Conservation (phyloP, 768 basidiomycete genomes). For the Mycena metata region DNA sequence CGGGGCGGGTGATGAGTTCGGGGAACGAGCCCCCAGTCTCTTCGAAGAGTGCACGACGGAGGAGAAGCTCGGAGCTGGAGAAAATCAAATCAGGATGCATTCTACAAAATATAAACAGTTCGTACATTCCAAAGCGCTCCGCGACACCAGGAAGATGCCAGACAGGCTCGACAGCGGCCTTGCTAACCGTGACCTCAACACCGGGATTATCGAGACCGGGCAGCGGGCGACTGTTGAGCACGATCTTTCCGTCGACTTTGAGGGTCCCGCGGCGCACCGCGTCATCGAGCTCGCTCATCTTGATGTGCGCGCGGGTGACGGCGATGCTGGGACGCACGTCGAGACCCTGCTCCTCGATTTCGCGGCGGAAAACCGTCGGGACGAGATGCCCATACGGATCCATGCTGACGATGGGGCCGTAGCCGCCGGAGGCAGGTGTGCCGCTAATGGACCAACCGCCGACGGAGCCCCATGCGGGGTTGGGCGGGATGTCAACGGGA, state of each 20-base stretch:
- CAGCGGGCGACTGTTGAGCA: slow-evolving; percentile 75
- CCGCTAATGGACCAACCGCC: slow-evolving; percentile 44
- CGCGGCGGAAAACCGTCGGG: slow-evolving; percentile 74
- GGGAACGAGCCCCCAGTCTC: slow-evolving; percentile 98
- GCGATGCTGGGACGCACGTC: slow-evolving; percentile 95
- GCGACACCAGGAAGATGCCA: slow-evolving; percentile 97
- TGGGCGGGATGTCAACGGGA: slow-evolving; percentile 81
- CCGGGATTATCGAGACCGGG: slow-evolving; percentile 81
- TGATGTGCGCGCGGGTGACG: slow-evolving; percentile 93
- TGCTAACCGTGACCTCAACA: slow-evolving; percentile 89
- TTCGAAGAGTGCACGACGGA: slow-evolving; percentile 94
- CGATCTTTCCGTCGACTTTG: slow-evolving; percentile 84
- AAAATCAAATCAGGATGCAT: not conserved
- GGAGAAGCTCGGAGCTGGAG: slow-evolving; percentile 79
- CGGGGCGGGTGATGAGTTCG: slow-evolving; percentile 94
- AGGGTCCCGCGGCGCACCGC: slow-evolving; percentile 80
- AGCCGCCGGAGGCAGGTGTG: slow-evolving; percentile 54
- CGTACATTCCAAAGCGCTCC: slow-evolving; percentile 92
- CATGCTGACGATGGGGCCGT: slow-evolving; percentile 79
- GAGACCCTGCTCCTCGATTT: slow-evolving; percentile 74
- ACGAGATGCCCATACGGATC: slow-evolving; percentile 96
- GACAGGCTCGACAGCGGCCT: slow-evolving; percentile 96
- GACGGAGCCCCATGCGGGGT: slow-evolving; percentile 72
- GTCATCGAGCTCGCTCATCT: slow-evolving; percentile 93
- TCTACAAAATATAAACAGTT: slow-evolving; percentile 29